Base-by-base conservation (phyloP, 805 yeast genomes). In the Torulaspora quercuum region DNA sequence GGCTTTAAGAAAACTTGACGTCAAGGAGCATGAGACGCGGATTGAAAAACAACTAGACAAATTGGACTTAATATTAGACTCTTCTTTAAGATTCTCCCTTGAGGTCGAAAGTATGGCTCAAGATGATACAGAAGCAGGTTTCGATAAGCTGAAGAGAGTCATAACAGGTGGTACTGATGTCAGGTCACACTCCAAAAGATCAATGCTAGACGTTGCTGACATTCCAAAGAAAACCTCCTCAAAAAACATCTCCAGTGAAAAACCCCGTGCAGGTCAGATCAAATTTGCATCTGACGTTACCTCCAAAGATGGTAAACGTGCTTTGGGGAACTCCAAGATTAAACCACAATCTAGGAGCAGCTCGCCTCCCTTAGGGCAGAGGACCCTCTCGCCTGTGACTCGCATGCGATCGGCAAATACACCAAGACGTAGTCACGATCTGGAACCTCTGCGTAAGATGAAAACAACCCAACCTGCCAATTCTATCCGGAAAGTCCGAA, bases 261-360 rank as follows among this genome's bases (percentile, higher is more conserved):
- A 29, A 12, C 33, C 42, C n/a, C 46, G 42, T 7, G 17, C 39
- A 7, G 42, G 48, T n/a, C 51, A 46, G 34, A 52, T 53, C 14
- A 52, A 50, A 31, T 55, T 57, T 39, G 59, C 59, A 1, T 34
- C 50, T 3, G 36, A 41, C 21, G 59, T 52, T 4, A 49, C 49
- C 19, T 17, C 39, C 10, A 40, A 26, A 8, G 60, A 55, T 35
- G 59, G 59, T 5, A 35, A 32, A n/a, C 38, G 42, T 16, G 53
- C 45, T 3, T 22, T 52, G 15, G 54, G 50, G 1, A 44, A 41
- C 26, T 16, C 39, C 26, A 29, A 39, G 29, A 19, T 24, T 6
- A 42, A 41, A 16, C 25, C 17, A 12, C n/a, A 26, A 7, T 32
- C 32, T 7, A 16, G 25, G 13, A 30, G 28, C 11, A 23, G 31